phyloP scores from a whole-genome alignment of 441 rosid genomes.

The Syzygium syzygioides region DNA sequence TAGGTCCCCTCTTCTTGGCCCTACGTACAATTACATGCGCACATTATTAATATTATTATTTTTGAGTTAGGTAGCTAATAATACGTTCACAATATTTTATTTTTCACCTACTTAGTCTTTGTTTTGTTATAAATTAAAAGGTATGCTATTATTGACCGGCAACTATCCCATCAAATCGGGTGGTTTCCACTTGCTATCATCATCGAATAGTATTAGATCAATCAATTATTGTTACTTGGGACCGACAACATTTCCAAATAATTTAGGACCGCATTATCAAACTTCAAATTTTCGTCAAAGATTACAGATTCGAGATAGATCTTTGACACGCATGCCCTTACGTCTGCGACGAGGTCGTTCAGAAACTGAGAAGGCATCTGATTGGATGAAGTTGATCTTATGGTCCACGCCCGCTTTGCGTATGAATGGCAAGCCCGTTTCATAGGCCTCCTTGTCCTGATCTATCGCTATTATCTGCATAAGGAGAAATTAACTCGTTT shows the following conservation, averaged over 20 bases:
- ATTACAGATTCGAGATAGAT: rapidly evolving
- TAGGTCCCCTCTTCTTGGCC: background rate
- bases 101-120: too few species aligned
- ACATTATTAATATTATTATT: too few species aligned
- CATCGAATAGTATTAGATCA: background rate
- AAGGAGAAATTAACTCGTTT: background rate
- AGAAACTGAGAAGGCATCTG: background rate
- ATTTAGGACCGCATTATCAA: background rate
- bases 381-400: slow-evolving; percentile 1
- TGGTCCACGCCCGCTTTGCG: background rate
- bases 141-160: too few species aligned
- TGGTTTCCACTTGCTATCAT: too few species aligned
- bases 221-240: background rate
- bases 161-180: too few species aligned
- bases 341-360: background rate
- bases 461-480: background rate
- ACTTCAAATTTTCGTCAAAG: too few species aligned
- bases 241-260: background rate
- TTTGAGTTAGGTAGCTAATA: too few species aligned
- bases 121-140: too few species aligned
- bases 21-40: background rate
- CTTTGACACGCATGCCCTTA: background rate
- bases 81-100: too few species aligned
- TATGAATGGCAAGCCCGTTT: background rate
- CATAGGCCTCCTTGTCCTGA: background rate